Conservation (phyloP, 148 eudicot species). For the Spergularia bocconei region DNA sequence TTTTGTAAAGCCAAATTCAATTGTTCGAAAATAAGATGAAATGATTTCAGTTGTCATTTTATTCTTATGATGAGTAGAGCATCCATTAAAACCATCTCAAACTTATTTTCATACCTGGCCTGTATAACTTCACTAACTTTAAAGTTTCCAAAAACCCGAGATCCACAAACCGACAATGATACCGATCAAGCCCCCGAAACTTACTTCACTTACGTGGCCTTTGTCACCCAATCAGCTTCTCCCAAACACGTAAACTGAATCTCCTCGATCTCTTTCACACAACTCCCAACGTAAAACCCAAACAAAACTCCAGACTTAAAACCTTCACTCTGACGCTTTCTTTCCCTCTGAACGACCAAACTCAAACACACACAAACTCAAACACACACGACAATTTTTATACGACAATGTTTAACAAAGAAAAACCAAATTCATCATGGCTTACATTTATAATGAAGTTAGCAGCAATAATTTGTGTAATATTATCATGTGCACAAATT, state of each 20-base stretch:
- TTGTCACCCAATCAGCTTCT: constrained; percentile 43
- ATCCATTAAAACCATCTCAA: no score
- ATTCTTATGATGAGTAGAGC: no score
- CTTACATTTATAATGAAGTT: constrained; percentile 11
- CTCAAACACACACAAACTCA: constrained; percentile 7
- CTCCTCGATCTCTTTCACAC: background rate
- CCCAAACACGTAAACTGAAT: constrained; percentile 40
- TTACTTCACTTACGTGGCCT: constrained; percentile 24
- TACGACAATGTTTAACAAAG: constrained; percentile 34
- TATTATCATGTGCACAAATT: constrained; percentile 34
- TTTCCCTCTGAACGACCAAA: background rate
- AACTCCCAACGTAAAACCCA: background rate
- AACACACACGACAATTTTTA: background rate
- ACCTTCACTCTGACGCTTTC: background rate
- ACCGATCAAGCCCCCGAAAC: no score
- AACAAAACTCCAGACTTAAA: background rate
- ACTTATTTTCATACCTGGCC: no score
- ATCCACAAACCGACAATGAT: no score
- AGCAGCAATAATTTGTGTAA: constrained; percentile 11
- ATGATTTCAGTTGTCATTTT: no score
- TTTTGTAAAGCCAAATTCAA: no score
- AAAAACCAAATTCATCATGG: background rate
- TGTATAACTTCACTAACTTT: no score
- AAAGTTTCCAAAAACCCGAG: no score
- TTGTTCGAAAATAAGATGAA: no score